A percentile compares a stretch with the other conserved stretches of the same genome.
phyloP scores from a whole-genome alignment of 164 flowering plant genomes.

The Piper longum region DNA sequence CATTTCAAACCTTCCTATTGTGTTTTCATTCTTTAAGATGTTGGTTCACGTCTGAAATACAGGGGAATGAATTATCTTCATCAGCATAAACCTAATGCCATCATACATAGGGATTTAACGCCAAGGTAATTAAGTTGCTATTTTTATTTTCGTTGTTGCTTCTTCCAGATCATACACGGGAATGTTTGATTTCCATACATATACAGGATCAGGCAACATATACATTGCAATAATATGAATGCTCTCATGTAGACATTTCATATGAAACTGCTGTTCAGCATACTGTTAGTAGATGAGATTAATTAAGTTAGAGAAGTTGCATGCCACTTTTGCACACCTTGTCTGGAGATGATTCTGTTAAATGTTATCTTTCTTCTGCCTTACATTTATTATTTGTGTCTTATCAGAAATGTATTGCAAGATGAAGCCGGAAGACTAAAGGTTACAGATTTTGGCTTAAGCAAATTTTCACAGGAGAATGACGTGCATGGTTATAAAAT shows the following conservation, averaged over 20 bases:
- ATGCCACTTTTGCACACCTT: too few species aligned
- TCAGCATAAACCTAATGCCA: slow-evolving; percentile 47
- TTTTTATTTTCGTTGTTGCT: not conserved
- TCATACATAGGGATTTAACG: slow-evolving; percentile 52
- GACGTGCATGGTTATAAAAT: slow-evolving; percentile 39
- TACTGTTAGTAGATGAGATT: too few species aligned
- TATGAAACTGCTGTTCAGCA: too few species aligned
- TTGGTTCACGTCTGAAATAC: slow-evolving; percentile 9
- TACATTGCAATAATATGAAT: too few species aligned
- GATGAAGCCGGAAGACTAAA: slow-evolving; percentile 44
- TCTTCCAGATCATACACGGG: not conserved
- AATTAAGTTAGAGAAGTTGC: too few species aligned
- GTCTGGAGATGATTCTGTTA: too few species aligned
- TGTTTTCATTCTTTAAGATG: not conserved
- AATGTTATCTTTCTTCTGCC: not conserved
- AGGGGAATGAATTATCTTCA: slow-evolving; percentile 71
- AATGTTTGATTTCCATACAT: not conserved
- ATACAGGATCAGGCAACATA: too few species aligned
- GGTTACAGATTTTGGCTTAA: slow-evolving; percentile 50
- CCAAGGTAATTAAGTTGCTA: slow-evolving; percentile 28
- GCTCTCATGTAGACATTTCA: too few species aligned
- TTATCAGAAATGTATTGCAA: slow-evolving; percentile 38
- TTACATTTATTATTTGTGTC: not conserved
- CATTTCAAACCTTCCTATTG: not conserved
- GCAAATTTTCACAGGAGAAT: slow-evolving; percentile 44